A percentile compares a stretch with the other conserved stretches of the same genome.
Conservation (phyloP, 176 grass and related monocot species). For the Areca catechu region DNA sequence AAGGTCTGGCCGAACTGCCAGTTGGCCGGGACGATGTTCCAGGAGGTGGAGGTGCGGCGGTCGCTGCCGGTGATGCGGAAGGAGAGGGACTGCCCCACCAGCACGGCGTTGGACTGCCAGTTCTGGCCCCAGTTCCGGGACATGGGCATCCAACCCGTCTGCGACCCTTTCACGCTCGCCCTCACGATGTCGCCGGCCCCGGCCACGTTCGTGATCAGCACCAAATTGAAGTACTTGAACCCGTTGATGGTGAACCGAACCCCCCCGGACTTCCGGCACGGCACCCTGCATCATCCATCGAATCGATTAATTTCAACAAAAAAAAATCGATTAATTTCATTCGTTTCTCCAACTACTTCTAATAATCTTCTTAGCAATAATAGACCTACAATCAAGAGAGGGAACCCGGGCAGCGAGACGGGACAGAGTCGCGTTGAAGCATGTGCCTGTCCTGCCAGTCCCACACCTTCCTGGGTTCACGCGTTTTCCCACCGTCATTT, state of each 20-base stretch:
- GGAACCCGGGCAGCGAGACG: no score
- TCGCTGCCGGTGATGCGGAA: slow-evolving; percentile 25
- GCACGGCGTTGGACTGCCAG: slow-evolving; percentile 22
- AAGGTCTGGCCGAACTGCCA: slow-evolving; percentile 33
- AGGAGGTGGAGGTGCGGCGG: slow-evolving; percentile 22
- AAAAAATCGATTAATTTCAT: no score
- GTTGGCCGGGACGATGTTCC: slow-evolving; percentile 8
- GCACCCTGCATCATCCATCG: not conserved
- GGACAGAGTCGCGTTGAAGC: no score
- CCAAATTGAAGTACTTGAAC: slow-evolving; percentile 23
- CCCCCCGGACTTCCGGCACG: slow-evolving; percentile 17
- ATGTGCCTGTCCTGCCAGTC: no score
- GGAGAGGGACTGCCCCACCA: slow-evolving; percentile 18
- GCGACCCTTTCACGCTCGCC: slow-evolving; percentile 16
- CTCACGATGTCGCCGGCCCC: slow-evolving; percentile 19
- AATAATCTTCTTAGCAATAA: no score
- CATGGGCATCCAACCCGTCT: slow-evolving; percentile 15
- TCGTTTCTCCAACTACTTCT: no score
- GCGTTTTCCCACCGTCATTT: no score
- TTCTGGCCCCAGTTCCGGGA: slow-evolving; percentile 27
- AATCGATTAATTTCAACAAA: no score
- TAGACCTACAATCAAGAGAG: no score
- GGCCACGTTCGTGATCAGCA: slow-evolving; percentile 24
- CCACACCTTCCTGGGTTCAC: no score
- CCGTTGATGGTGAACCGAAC: slow-evolving; percentile 26